A percentile compares a stretch with the other conserved stretches of the same genome.
phyloP scores from a whole-genome alignment of 148 eudicot genomes.

The Selenicereus undatus region DNA sequence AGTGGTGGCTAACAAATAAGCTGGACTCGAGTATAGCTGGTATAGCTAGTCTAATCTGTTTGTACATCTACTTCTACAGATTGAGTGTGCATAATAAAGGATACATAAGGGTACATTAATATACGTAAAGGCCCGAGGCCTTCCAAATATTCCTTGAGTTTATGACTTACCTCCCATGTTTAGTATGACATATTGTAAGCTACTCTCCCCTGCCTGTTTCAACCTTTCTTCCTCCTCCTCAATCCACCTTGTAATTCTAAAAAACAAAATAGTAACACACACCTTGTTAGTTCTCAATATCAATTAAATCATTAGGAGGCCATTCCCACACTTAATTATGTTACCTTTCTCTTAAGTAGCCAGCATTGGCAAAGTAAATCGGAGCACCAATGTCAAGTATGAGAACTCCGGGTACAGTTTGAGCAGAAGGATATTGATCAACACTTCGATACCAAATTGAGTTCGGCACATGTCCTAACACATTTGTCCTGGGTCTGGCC shows the following conservation, averaged over 20 bases:
- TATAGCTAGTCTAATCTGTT: too few species aligned
- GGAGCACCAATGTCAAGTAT: conserved; percentile 87
- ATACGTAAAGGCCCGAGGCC: too few species aligned
- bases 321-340: background rate
- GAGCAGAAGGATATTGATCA: conserved; percentile 75
- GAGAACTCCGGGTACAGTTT: conserved; percentile 66
- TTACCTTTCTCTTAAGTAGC: conserved; percentile 91
- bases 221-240: conserved; percentile 83
- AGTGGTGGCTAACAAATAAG: too few species aligned
- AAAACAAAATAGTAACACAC: background rate
- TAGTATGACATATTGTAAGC: conserved; percentile 65
- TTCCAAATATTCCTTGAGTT: too few species aligned
- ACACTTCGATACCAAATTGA: conserved; percentile 67
- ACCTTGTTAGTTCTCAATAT: background rate
- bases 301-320: background rate
- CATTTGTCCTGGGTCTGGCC: conserved; percentile 70
- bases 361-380: conserved; percentile 78
- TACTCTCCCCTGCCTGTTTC: conserved; percentile 46
- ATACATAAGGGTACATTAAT: too few species aligned
- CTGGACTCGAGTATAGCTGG: too few species aligned
- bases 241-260: conserved; percentile 83
- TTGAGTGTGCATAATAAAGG: too few species aligned
- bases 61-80: too few species aligned
- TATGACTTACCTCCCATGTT: conserved; percentile 64
- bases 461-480: conserved; percentile 70